A percentile compares a stretch with the other conserved stretches of the same genome.
Conservation (phyloP, 208 protist species). For the Crithidia fasciculata region DNA sequence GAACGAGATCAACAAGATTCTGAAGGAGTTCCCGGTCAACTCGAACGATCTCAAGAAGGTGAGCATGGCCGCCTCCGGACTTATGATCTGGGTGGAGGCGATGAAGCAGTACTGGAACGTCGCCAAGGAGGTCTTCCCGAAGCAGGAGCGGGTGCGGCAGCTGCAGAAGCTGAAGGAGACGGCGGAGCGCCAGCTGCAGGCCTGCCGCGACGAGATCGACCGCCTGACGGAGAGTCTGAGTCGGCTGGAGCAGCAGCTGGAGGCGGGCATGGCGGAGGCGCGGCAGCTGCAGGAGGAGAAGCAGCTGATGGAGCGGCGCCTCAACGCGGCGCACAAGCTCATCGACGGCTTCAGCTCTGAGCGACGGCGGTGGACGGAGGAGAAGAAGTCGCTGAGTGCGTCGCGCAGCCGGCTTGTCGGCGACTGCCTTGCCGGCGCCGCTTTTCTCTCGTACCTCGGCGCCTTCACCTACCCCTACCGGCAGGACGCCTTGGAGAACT, state of each 20-base stretch:
- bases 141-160: slow-evolving; percentile 93
- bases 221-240: slow-evolving; percentile 92
- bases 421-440: slow-evolving; percentile 97
- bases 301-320: slow-evolving; percentile 94
- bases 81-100: slow-evolving; percentile 98
- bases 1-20: slow-evolving; percentile 94
- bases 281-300: slow-evolving; percentile 92
- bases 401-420: slow-evolving; percentile 93
- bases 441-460: slow-evolving; percentile 98
- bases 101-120: slow-evolving; percentile 98
- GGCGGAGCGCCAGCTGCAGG: slow-evolving; percentile 87
- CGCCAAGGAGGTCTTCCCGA: slow-evolving; percentile 97
- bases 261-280: slow-evolving; percentile 91
- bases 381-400: slow-evolving; percentile 91
- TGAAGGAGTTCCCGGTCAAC: slow-evolving; percentile 93
- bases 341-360: slow-evolving; percentile 98
- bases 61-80: slow-evolving; percentile 90
- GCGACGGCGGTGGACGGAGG: slow-evolving; percentile 95
- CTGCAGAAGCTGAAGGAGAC: slow-evolving; percentile 93
- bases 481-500: slow-evolving; percentile 89
- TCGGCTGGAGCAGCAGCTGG: slow-evolving; percentile 92
- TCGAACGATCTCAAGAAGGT: slow-evolving; percentile 92
- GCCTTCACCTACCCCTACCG: slow-evolving; percentile 98
- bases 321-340: slow-evolving; percentile 96
- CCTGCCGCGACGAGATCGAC: slow-evolving; percentile 91